Evolutionary conservation across 345 rosid species (phyloP).

Genomic region (Populus ilicifolia): DNA sequence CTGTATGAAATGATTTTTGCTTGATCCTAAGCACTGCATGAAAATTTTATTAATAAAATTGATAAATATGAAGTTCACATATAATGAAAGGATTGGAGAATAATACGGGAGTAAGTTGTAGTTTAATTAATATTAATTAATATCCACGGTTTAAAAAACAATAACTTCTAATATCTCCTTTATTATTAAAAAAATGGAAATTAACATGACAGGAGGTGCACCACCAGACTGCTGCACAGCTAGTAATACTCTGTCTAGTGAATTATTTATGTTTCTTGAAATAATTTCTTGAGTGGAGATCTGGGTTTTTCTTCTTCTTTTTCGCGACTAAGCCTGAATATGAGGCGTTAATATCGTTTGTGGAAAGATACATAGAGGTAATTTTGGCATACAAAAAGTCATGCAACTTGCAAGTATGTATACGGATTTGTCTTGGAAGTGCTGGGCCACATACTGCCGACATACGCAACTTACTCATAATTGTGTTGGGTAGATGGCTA

Average conservation of each 20-base stretch:
- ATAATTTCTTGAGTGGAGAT: background rate
- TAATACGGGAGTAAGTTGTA: too few species aligned
- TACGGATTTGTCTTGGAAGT: background rate
- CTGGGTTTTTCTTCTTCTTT: background rate
- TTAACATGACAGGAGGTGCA: too few species aligned
- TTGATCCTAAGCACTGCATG: background rate
- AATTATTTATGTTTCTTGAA: background rate
- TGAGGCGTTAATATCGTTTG: too few species aligned
- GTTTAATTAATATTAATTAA: too few species aligned
- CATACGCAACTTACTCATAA: background rate
- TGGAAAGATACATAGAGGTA: background rate
- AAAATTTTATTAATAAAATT: background rate
- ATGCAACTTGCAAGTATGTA: background rate
- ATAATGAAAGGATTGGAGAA: too few species aligned
- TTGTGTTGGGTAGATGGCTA: background rate
- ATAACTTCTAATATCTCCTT: too few species aligned
- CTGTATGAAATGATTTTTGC: background rate
- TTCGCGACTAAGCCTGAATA: too few species aligned
- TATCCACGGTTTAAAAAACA: too few species aligned
- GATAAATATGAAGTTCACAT: background rate
- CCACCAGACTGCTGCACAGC: too few species aligned
- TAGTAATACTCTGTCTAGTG: too few species aligned
- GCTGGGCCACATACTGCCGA: background rate
- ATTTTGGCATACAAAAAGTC: background rate
- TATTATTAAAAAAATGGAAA: too few species aligned